A percentile compares a stretch with the other conserved stretches of the same genome.
Evolutionary conservation across 805 yeast genomes (phyloP).

Genomic region (Lipomyces oligophaga): DNA sequence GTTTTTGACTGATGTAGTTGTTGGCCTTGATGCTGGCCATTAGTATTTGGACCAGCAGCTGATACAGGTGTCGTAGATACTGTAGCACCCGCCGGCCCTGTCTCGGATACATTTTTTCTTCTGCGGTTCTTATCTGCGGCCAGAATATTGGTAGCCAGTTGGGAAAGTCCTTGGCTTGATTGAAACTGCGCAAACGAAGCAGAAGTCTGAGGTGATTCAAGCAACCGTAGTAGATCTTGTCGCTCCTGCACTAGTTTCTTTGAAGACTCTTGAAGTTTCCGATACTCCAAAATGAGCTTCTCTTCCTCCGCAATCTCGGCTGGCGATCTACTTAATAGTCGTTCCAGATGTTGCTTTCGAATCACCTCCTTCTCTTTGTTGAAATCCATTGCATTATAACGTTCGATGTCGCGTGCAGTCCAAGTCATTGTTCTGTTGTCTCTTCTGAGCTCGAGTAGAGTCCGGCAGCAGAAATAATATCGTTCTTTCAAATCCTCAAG

Average conservation of each 20-base stretch:
- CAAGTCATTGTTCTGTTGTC: conserved; percentile 42
- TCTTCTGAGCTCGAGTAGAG: conserved; percentile 47
- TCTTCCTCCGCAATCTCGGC: conserved; percentile 98
- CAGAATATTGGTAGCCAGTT: conserved; percentile 75
- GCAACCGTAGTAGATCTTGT: conserved; percentile 65
- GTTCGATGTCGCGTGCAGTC: conserved; percentile 45
- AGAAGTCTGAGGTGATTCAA: conserved; percentile 83
- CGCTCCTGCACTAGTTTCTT: conserved; percentile 83
- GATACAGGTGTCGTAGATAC: too few relatives aligned
- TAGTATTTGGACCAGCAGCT: too few relatives aligned
- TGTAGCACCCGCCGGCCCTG: conserved; percentile 35
- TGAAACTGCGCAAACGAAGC: conserved; percentile 71
- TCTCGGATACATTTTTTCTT: conserved; percentile 34
- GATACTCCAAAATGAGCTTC: conserved; percentile 85
- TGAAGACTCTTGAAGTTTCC: conserved; percentile 87
- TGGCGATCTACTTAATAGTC: conserved; percentile 77
- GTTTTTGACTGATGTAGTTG: too few relatives aligned
- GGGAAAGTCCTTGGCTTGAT: conserved; percentile 85
- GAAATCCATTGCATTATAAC: conserved; percentile 63
- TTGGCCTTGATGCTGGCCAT: conserved; percentile 12
- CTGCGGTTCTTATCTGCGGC: conserved; percentile 56
- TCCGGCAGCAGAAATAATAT: conserved; percentile 65
- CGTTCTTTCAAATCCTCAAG: conserved; percentile 81
- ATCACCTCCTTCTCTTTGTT: conserved; percentile 68
- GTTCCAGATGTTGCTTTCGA: conserved; percentile 74